These are phyloP conservation scores for Erysimum cheiranthoides DNA, from an alignment of 345 rosid species.

Conservation along the genomic window DNA sequence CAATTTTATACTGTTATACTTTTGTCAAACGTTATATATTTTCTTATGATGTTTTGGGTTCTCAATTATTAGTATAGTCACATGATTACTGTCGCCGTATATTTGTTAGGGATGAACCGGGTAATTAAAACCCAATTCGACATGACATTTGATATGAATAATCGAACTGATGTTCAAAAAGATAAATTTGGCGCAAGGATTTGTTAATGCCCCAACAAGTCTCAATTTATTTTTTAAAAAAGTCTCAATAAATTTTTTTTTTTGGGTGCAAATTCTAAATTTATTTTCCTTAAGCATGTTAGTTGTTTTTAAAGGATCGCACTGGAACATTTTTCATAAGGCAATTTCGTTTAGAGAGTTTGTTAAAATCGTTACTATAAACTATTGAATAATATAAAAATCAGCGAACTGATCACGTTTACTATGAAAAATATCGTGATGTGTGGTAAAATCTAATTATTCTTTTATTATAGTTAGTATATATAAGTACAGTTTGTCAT, in stretches of 20 bases:
- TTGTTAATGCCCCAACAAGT: neutral
- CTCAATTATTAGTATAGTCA: slow-evolving; percentile 25
- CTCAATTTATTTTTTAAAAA: too few species aligned
- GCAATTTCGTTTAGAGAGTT: neutral
- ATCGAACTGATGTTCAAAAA: neutral
- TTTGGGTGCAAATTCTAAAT: too few species aligned
- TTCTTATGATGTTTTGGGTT: neutral
- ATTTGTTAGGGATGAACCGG: neutral
- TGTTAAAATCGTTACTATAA: neutral
- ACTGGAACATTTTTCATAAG: neutral
- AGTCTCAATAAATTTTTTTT: too few species aligned
- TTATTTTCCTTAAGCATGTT: too few species aligned
- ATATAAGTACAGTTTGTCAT: neutral
- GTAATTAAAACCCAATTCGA: neutral
- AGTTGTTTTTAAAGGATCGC: neutral
- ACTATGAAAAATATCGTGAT: neutral
- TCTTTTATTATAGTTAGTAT: neutral
- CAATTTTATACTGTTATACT: slow-evolving; percentile 20
- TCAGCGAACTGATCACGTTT: neutral
- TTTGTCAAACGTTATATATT: neutral
- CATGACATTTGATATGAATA: neutral
- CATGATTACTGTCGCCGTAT: neutral
- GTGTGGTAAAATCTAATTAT: neutral
- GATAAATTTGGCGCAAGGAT: neutral
- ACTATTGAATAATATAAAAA: neutral